Conservation (phyloP, 257 asterid species). For the Echium plantagineum region DNA sequence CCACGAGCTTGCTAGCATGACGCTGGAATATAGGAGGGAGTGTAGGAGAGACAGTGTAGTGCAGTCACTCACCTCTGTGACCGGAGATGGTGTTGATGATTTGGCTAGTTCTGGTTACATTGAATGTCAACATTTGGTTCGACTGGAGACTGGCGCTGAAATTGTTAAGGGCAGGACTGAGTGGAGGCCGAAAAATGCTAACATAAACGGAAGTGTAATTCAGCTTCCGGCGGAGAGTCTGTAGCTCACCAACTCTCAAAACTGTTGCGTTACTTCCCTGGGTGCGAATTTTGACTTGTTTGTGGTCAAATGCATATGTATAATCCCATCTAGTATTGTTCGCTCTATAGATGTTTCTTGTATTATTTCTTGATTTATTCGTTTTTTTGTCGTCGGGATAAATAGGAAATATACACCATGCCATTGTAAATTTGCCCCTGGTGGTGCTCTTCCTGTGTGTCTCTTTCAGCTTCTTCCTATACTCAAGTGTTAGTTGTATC, state of each 20-base stretch:
- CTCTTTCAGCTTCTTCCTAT: background rate
- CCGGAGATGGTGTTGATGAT: slow-evolving; percentile 30
- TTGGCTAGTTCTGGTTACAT: slow-evolving; percentile 28
- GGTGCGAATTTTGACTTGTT: background rate
- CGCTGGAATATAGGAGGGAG: slow-evolving; percentile 87
- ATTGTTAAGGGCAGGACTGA: slow-evolving; percentile 75
- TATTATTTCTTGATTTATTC: background rate
- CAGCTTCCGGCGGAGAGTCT: slow-evolving; percentile 33
- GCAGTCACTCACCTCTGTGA: slow-evolving; percentile 75
- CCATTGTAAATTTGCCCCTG: slow-evolving; percentile 1
- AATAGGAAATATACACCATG: background rate
- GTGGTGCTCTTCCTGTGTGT: background rate
- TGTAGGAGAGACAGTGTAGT: slow-evolving; percentile 92
- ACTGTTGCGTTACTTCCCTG: background rate
- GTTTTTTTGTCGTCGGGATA: background rate
- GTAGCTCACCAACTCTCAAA: background rate
- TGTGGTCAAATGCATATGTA: background rate
- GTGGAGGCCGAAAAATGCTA: slow-evolving; percentile 73
- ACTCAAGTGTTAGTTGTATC: background rate
- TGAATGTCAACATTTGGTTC: slow-evolving; percentile 90
- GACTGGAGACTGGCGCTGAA: slow-evolving; percentile 80
- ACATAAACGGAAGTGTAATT: slow-evolving; percentile 28
- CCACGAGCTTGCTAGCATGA: slow-evolving; percentile 75
- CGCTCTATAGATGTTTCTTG: background rate
- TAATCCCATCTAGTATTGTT: background rate